phyloP scores from a whole-genome alignment of 192 early-diverging fungal genomes.

The Entophlyctis helioformis region DNA sequence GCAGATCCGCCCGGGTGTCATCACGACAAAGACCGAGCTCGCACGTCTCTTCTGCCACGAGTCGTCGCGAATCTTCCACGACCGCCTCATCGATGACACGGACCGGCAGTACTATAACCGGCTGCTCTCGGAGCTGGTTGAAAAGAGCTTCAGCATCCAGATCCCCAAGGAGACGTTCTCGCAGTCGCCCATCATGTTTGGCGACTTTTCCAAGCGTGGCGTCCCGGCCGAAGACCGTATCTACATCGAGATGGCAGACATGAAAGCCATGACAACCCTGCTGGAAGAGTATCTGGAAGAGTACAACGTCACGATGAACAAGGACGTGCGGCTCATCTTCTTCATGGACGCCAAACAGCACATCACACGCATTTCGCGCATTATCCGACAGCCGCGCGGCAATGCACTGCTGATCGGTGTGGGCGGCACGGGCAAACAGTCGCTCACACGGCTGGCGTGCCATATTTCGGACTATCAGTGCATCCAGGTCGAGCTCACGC shows the following conservation, averaged over 20 bases:
- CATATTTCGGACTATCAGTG: conserved; percentile 49
- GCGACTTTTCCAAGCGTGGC: conserved; percentile 42
- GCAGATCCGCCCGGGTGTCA: conserved; percentile 26
- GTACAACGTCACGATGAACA: conserved; percentile 47
- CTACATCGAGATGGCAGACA: conserved; percentile 42
- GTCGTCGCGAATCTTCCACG: conserved; percentile 43
- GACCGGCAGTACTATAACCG: conserved; percentile 41
- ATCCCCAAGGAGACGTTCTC: conserved; percentile 31
- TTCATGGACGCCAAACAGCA: conserved; percentile 52
- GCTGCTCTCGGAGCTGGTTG: conserved; percentile 41
- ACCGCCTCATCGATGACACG: conserved; percentile 43
- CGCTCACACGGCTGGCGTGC: conserved; percentile 41
- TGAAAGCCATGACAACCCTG: conserved; percentile 38
- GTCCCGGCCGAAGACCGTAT: conserved; percentile 43
- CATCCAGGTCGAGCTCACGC: conserved; percentile 43
- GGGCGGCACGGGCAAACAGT: conserved; percentile 48
- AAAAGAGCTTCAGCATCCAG: conserved; percentile 40
- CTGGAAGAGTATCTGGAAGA: conserved; percentile 55
- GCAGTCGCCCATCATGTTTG: conserved; percentile 45
- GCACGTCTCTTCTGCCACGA: conserved; percentile 46
- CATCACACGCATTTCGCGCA: conserved; percentile 37
- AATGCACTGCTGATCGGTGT: conserved; percentile 48
- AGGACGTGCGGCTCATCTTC: conserved; percentile 44
- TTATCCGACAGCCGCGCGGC: conserved; percentile 45
- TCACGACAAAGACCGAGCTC: conserved; percentile 30